Evolutionary conservation across 2,329 filamentous ascomycete species (phyloP).

Genomic region (Sclerotinia glacialis): DNA sequence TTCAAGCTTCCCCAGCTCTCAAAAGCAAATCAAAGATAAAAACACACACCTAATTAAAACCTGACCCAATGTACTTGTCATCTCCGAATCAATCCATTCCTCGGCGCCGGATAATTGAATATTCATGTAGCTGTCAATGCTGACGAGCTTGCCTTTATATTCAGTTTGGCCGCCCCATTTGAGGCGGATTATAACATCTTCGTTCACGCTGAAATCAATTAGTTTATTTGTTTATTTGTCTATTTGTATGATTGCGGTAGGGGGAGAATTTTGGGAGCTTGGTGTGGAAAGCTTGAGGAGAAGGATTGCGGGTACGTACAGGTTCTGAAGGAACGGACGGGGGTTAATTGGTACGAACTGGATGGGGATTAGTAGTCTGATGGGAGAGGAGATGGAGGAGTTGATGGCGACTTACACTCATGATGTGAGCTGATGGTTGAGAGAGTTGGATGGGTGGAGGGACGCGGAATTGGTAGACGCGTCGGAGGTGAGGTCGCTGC

Average conservation of each 20-base stretch:
- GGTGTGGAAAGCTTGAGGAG: conserved; percentile 11
- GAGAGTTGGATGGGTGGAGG: conserved; percentile 10
- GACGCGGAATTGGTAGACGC: conserved; percentile 25
- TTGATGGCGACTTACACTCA: conserved; percentile 40
- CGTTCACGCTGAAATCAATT: conserved; percentile 64
- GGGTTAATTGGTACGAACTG: conserved; percentile 94
- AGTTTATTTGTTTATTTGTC: neutral
- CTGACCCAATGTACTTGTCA: conserved; percentile 79
- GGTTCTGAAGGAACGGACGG: conserved; percentile 89
- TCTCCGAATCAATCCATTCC: conserved; percentile 87
- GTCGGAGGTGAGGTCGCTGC: conserved; percentile 17
- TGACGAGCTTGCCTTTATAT: conserved; percentile 91
- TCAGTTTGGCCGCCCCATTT: conserved; percentile 94
- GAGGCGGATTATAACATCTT: conserved; percentile 84
- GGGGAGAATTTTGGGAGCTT: neutral
- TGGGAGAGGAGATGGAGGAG: neutral
- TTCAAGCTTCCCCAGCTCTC: neutral
- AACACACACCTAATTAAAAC: conserved; percentile 78
- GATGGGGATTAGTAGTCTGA: conserved; percentile 30
- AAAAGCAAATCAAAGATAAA: conserved; percentile 12
- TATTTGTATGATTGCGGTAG: neutral
- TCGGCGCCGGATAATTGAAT: conserved; percentile 87
- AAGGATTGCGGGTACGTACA: conserved; percentile 55
- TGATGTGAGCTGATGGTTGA: conserved; percentile 27
- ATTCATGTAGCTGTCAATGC: conserved; percentile 99